Evolutionary conservation across 2,329 filamentous ascomycete species (phyloP).

Genomic region (Byssothecium circinans): DNA sequence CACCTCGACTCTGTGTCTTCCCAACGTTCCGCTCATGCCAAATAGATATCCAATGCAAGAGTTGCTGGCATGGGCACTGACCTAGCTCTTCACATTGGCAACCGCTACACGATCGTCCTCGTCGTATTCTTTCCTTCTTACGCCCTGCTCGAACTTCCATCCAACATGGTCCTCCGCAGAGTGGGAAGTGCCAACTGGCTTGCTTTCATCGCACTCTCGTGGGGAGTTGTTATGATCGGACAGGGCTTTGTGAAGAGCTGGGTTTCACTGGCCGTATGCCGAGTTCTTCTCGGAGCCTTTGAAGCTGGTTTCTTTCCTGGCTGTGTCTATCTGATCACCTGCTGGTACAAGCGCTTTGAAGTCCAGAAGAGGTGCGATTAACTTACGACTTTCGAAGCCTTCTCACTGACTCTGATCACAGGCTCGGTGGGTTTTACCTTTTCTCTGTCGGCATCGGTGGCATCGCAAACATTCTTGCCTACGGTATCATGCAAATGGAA

Average conservation of each 20-base stretch:
- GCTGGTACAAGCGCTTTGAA: constrained; percentile 31
- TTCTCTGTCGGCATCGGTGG: constrained; percentile 30
- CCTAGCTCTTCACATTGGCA: constrained; percentile 22
- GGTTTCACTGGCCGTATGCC: constrained; percentile 22
- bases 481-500: constrained; percentile 33
- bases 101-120: constrained; percentile 28
- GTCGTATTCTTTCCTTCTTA: constrained; percentile 34
- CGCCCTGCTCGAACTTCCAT: constrained; percentile 5
- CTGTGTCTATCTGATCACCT: constrained; percentile 32
- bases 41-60: constrained; percentile 27
- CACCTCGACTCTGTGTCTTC: not conserved
- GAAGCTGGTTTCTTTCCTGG: constrained; percentile 33
- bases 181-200: constrained; percentile 34
- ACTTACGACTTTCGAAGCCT: not conserved
- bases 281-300: constrained; percentile 25
- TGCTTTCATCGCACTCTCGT: constrained; percentile 25
- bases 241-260: constrained; percentile 29
- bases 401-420: constrained; percentile 2
- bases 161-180: constrained; percentile 26
- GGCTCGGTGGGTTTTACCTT: constrained; percentile 26
- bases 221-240: constrained; percentile 31
- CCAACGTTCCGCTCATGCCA: not conserved
- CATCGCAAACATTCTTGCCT: constrained; percentile 31
- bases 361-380: constrained; percentile 23
- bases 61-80: constrained; percentile 32